Evolutionary conservation across 495 filamentous ascomycete genomes (phyloP), one percentile per base, ranked within the genome.

Genomic region (Parachaetomium inaequale): DNA sequence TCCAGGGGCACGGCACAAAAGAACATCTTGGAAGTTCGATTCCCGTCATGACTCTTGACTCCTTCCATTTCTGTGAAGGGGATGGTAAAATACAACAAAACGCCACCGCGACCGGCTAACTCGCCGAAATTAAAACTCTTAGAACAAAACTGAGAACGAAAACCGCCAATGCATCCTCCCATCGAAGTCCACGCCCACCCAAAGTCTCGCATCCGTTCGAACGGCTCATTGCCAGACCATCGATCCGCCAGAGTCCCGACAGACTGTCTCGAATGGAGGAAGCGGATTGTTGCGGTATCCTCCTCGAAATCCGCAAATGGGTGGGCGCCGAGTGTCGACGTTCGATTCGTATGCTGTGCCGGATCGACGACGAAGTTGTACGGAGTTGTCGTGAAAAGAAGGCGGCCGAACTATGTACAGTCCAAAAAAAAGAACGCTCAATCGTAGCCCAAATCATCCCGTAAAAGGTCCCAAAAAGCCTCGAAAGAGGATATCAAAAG

Each of bases 401-500:
- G n/a, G 32, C 43, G 34, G 51, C 15, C n/a, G 26, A 62, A 46
- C 46, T 63, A 63, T 63, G 57, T 63, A 63, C 61, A 63, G 31
- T 32, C 29, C 46, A 58, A 52, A 26, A 42, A n/a, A n/a, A n/a
- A n/a, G n/a, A n/a, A 8, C 34, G 4, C 21, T 2, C 2, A 46
- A 58, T n/a, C 1, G 36, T 28, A 32, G 10, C 19, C 28, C 43
- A 36, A 56, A 42, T 47, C 50, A 50, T 55, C 25, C 49, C 49
- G 28, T 34, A 40, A 56, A 19, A 3, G 29, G 21, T 4, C 29
- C 43, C 1, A 38, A 28, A 14, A 51, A 4, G 4, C 21, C 8
- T 14, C 15, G 38, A 55, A 43, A 55, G 17, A 12, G 7, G 34
- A 55, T 58, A 40, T 43, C 32, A 53, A 11, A 34, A 45, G 25